A percentile compares a stretch with the other conserved stretches of the same genome.
These are phyloP conservation scores for Sisymbrium altissimum DNA, from an alignment of 345 rosid genomes.

Conservation along the genomic window DNA sequence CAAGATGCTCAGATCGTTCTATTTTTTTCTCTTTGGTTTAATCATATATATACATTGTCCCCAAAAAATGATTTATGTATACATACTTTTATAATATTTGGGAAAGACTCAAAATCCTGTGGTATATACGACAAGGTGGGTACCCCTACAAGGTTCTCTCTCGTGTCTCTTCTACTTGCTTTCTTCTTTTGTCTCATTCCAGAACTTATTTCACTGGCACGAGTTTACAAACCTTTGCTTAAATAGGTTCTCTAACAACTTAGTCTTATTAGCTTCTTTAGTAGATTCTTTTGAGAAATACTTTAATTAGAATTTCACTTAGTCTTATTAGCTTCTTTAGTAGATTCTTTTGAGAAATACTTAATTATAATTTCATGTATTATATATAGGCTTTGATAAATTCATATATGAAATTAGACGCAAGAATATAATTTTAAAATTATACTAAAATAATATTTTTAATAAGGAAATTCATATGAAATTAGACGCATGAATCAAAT, in stretches of 20 bases:
- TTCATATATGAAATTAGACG: not conserved
- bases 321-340: not conserved
- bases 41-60: not conserved
- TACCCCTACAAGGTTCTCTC: slow-evolving; percentile 36
- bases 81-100: slow-evolving; percentile 5
- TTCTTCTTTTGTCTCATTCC: slow-evolving; percentile 36
- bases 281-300: not conserved
- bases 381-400: not conserved
- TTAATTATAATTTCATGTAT: not conserved
- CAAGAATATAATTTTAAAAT: too few species aligned
- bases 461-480: not conserved
- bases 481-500: not conserved
- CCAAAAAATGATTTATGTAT: not conserved
- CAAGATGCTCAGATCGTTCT: slow-evolving; percentile 14
- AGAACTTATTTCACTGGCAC: slow-evolving; percentile 20
- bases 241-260: slow-evolving; percentile 1
- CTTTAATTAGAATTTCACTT: not conserved
- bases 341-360: not conserved
- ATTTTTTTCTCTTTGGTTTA: not conserved
- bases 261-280: not conserved
- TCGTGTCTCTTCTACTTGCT: slow-evolving; percentile 37
- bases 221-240: slow-evolving; percentile 17
- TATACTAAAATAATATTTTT: not conserved
- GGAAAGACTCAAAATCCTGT: slow-evolving; percentile 28
- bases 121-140: slow-evolving; percentile 35